Evolutionary conservation across 345 rosid genomes (phyloP).

Genomic region (Gossypium mustelinum): DNA sequence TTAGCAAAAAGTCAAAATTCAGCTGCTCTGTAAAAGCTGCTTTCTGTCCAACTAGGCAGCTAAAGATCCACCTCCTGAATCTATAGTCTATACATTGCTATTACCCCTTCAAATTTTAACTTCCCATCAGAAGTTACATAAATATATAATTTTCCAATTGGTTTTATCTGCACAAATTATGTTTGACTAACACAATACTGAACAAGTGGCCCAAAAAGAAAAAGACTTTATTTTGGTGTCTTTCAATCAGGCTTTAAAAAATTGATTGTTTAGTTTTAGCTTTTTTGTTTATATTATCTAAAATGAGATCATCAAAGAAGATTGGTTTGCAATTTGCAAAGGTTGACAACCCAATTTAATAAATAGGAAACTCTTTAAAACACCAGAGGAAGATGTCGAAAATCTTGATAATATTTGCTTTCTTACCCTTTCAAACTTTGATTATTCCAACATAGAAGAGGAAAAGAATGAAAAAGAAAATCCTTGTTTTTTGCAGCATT

Average conservation of each 20-base stretch:
- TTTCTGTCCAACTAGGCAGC: conserved; percentile 30
- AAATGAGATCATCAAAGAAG: background rate
- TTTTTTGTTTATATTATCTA: background rate
- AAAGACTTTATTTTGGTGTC: too few species aligned
- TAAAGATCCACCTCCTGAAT: background rate
- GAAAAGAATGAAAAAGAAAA: background rate
- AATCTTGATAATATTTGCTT: background rate
- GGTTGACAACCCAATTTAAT: background rate
- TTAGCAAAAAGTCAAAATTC: conserved; percentile 38
- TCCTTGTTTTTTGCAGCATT: conserved; percentile 1
- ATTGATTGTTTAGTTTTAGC: background rate
- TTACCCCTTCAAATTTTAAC: background rate
- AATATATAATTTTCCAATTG: background rate
- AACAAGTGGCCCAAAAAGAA: background rate
- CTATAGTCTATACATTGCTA: background rate
- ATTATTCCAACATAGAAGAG: background rate
- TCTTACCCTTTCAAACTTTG: conserved; percentile 1
- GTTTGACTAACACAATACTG: background rate
- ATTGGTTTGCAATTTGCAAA: background rate
- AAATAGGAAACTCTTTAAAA: background rate
- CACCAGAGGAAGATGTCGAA: background rate
- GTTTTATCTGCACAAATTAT: conserved; percentile 2
- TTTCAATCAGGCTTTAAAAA: background rate
- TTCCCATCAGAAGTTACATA: background rate
- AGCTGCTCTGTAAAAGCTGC: conserved; percentile 45